These are phyloP conservation scores for Saturnispora mendoncae DNA, from an alignment of 805 yeast species.

Conservation along the genomic window DNA sequence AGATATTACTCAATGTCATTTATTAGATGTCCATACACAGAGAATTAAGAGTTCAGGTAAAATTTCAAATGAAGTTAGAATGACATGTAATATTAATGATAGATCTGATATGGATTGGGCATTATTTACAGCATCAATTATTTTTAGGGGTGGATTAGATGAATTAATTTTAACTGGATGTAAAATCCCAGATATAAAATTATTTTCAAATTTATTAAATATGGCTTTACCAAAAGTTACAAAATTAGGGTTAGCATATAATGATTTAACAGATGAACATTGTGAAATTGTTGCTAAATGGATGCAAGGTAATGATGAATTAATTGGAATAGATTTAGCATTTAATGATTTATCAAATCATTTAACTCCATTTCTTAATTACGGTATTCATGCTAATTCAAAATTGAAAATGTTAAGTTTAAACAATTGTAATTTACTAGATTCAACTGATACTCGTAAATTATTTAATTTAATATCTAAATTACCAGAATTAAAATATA, in stretches of 20 bases:
- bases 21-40: conserved; percentile 36
- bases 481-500: conserved; percentile 52
- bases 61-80: conserved; percentile 22
- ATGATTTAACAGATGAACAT: conserved; percentile 55
- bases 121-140: conserved; percentile 59
- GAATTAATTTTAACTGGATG: conserved; percentile 76
- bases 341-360: conserved; percentile 56
- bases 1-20: conserved; percentile 65
- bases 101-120: conserved; percentile 82
- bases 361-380: conserved; percentile 32
- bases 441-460: conserved; percentile 41
- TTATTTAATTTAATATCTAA: conserved; percentile 43
- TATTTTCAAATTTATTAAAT: conserved; percentile 47
- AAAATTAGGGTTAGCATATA: conserved; percentile 71
- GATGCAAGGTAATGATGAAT: conserved; percentile 37
- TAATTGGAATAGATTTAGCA: conserved; percentile 74
- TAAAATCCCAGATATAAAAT: conserved; percentile 45
- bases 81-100: conserved; percentile 41
- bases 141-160: conserved; percentile 64
- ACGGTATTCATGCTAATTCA: conserved; percentile 10
- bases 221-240: conserved; percentile 50
- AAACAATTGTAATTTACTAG: conserved; percentile 51
- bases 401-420: conserved; percentile 46
- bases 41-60: conserved; percentile 27
- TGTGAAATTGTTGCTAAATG: conserved; percentile 48